phyloP scores from a whole-genome alignment of 2,329 filamentous ascomycete genomes.

The Byssochlamys sp. region DNA sequence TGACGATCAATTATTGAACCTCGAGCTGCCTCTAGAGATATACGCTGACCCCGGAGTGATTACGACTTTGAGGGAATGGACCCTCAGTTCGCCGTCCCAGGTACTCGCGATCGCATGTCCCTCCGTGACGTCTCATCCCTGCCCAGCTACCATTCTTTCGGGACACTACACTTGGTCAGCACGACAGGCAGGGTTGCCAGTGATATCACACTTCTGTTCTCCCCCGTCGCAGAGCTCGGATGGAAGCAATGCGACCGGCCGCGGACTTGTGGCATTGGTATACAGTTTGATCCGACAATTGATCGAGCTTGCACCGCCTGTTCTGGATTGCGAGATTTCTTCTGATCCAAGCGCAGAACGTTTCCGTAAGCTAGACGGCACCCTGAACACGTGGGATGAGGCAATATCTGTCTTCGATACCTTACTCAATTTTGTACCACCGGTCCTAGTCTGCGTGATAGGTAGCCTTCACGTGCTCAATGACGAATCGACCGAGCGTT shows the following conservation, averaged over 20 bases:
- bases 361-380: conserved; percentile 25
- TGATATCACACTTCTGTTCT: conserved; percentile 30
- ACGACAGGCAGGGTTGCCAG: conserved; percentile 20
- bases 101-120: conserved; percentile 23
- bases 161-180: conserved; percentile 24
- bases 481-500: conserved; percentile 21
- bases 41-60: conserved; percentile 18
- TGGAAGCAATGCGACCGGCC: conserved; percentile 17
- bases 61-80: conserved; percentile 25
- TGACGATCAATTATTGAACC: conserved; percentile 24
- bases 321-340: conserved; percentile 25
- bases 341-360: conserved; percentile 27
- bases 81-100: conserved; percentile 22
- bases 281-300: conserved; percentile 32
- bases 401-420: conserved; percentile 28
- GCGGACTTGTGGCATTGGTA: conserved; percentile 26
- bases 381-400: conserved; percentile 25
- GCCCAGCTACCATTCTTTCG: conserved; percentile 23
- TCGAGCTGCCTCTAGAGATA: conserved; percentile 19
- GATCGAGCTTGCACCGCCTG: conserved; percentile 26
- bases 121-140: conserved; percentile 15
- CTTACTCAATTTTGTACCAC: conserved; percentile 25
- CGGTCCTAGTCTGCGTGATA: conserved; percentile 27
- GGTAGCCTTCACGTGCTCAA: conserved; percentile 27
- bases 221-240: conserved; percentile 12